Base-by-base conservation (phyloP, 192 early-diverging fungal species). In the Linnemannia schmuckeri region DNA sequence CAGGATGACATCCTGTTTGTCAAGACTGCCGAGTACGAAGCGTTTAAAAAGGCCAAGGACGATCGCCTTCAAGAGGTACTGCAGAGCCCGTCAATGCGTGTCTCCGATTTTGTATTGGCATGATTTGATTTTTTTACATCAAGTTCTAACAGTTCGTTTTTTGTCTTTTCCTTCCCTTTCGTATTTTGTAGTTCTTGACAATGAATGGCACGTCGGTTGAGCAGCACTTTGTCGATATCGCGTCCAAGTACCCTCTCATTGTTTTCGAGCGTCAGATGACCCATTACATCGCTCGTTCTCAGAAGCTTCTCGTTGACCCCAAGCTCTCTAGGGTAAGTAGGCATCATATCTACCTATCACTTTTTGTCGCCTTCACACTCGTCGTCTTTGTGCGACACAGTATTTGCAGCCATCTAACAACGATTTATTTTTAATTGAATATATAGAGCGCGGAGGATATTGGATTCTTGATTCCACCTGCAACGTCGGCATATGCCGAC, bases 231-330 rank as follows among this genome's bases (percentile, higher is more conserved):
- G 76, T 78, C 35, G 61, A 78, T 3, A 44, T 92, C 40, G 90
- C 90, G 5, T 70, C 81, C 73, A 79, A 79, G 54, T 91, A 89
- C 75, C 91, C 91, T 2, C 44, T 88, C 9, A 85, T 85, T 35
- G 75, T 84, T n/a, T 91, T 92, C 83, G 90, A 91, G 75, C 84
- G 87, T 35, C 84, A 82, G n/a, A 92, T 92, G 89, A 81, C 87
- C 46, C 89, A 91, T 12, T 91, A 90, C 70, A 88, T 92, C 69
- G 75, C 81, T 70, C 88, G 89, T 73, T 84, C 88, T 0, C 86
- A 88, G 24, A 89, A 90, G 57, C 79, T 89, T 2, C 85, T 92
- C 72, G 89, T 69, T 12, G 80, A 82, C 13, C 91, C 91, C 44
- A 88, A 87, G 27, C 80, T 92, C n/a, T 89, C 89, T 24, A 87